These are phyloP conservation scores for Pinus albicaulis DNA, from an alignment of 75 land plant genomes.

Conservation along the genomic window DNA sequence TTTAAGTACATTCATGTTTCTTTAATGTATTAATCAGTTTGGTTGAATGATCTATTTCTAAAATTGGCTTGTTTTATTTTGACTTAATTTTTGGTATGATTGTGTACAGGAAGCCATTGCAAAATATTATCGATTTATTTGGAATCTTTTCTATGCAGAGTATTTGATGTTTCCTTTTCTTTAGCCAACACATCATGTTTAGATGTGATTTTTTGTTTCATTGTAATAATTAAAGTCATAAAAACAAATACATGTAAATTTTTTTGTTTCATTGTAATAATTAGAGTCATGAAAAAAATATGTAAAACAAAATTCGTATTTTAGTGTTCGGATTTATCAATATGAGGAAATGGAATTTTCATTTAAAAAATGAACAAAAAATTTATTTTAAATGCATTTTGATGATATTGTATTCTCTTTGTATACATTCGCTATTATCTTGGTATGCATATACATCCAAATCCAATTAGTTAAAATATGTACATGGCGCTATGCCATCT, in stretches of 20 bases:
- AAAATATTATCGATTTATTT: conserved; percentile 76
- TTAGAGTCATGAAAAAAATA: not conserved
- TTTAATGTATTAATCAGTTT: not conserved
- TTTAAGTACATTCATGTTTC: too few relatives aligned
- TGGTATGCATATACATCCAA: too few relatives aligned
- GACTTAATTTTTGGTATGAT: not conserved
- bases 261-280: not conserved
- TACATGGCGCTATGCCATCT: too few relatives aligned
- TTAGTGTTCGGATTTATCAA: too few relatives aligned
- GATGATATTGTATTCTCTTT: too few relatives aligned
- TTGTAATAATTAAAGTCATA: not conserved
- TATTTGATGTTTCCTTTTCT: conserved; percentile 78
- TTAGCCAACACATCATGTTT: not conserved
- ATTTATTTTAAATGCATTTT: too few relatives aligned
- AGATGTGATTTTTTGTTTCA: not conserved
- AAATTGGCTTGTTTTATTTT: not conserved
- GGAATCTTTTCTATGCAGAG: conserved; percentile 98
- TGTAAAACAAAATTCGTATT: too few relatives aligned
- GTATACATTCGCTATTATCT: too few relatives aligned
- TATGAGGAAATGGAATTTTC: too few relatives aligned
- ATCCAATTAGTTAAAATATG: too few relatives aligned
- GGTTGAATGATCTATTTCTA: not conserved
- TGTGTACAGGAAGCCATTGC: conserved; percentile 83
- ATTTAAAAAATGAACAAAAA: too few relatives aligned
- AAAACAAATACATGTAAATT: too few relatives aligned